Base-by-base conservation (phyloP, 305 asterid species). In the Fraxinus sp. region DNA sequence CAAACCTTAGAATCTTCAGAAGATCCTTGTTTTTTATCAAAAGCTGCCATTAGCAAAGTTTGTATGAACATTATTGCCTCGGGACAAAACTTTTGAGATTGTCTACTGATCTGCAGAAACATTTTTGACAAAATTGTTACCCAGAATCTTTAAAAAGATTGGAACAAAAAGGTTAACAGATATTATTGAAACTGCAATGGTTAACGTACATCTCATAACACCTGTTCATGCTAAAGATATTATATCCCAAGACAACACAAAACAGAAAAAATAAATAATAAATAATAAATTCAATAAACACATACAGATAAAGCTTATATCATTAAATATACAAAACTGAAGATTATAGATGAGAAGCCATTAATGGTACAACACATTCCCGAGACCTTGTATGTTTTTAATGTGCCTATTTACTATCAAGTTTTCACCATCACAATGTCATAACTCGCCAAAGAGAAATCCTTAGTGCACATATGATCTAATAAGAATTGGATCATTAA, bases 61-160 rank as follows among this genome's bases (percentile, higher is more conserved):
- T 89, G 93, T 11, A 95, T 82, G 86, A 93, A 96, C 7, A 90
- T 82, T 84, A 96, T 82, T 33, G 97, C 97, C 93, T 95, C 99
- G 0, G 98, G 98, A 84, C 93, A 96, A 36, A 87, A 91, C 85
- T 93, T 95, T 37, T 85, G 85, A 35, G 98, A 95, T 83, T 93
- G 98, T 77, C 87, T 86, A 75, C 88, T 16, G 84, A 91, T 85
- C 98, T 96, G 91, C 86, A 87, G 24, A 32, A 82, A 79, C 7
- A 83, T 75, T 78, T 78, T 46, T 32, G 18, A 79, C 75, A n/a
- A n/a, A 80, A 28, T 22, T 33, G 84, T 74, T n/a, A 41, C 22
- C 57, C 79, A 71, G 30, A 75, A 70, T 70, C 37, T 28, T 14
- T 13, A 70, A 9, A 70, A 70, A 41, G 59, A 80, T 78, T 49